Evolutionary conservation across 192 early-diverging fungal genomes (phyloP), one percentile per base, ranked within the genome.

Genomic region (Allomyces macrogynus): DNA sequence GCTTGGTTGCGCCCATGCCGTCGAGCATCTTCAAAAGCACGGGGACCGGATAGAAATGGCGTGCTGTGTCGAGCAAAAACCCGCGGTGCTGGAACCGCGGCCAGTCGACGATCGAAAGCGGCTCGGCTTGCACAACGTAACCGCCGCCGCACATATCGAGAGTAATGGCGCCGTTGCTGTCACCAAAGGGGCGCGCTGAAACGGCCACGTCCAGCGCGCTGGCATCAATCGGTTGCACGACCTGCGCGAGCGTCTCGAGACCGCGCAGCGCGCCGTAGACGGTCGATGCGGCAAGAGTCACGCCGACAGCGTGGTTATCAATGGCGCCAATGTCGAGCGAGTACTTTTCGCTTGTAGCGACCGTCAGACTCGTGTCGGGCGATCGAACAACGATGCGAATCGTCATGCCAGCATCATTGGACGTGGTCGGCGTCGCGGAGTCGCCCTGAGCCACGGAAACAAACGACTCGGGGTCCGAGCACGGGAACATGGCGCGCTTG

Each of bases 201-300:
- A 57, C 49, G 9, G 49, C 2, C 49, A n/a, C 49, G 16, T 22
- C 14, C 8, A 57, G 44, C 14, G 24, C 42, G 23, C 14, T 44
- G 32, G 26, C 43, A 1, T 43, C 26, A 9, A 66, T 23, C 7
- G 42, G 43, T 23, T 71, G 71, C 61, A 87, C 61, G 25, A 91
- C 63, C 67, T 91, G 89, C 24, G 80, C 77, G 62, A 85, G 80
- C 10, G 86, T 88, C 69, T 86, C 85, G 5, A 89, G 71, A 7
- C 76, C 86, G 57, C 83, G 83, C 60, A 89, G 67, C 14, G 87
- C 89, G 23, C 89, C 89, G 43, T 78, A 82, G 60, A 80, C 70
- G 5, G 81, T 82, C 24, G 72, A 68, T 11, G 89, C 77, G 23
- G 68, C 74, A 63, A 89, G 76, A 10, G 32, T 61, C 7, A 63